Evolutionary conservation across 129 eudicot genomes (phyloP).

Genomic region (Lonicera japonica): DNA sequence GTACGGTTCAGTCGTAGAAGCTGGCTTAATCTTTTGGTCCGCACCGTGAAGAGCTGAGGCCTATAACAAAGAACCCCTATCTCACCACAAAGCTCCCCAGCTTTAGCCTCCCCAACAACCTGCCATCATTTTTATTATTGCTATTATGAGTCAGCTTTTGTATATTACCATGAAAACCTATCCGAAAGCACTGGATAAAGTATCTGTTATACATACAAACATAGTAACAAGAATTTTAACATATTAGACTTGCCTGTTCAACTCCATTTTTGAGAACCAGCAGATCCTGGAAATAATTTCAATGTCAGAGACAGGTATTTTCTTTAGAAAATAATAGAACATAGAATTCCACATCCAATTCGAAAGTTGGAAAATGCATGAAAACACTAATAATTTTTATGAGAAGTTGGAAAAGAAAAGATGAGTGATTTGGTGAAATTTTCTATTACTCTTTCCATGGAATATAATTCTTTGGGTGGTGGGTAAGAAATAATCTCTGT

Average conservation of each 20-base stretch:
- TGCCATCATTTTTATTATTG: constrained; percentile 18
- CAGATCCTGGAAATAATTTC: constrained; percentile 52
- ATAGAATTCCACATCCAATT: no score
- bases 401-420: no score
- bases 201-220: no score
- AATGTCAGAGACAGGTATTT: constrained; percentile 10
- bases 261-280: constrained; percentile 52
- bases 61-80: constrained; percentile 91
- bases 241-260: constrained; percentile 64
- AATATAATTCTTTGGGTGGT: no score
- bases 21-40: constrained; percentile 76
- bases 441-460: no score
- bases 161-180: no score
- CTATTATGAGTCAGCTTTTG: neutral
- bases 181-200: no score
- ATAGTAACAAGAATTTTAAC: neutral
- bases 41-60: constrained; percentile 83
- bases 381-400: no score
- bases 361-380: no score
- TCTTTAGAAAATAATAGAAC: no score
- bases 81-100: constrained; percentile 85
- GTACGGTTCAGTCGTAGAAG: constrained; percentile 72
- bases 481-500: no score
- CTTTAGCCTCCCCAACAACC: constrained; percentile 72
- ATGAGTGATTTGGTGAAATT: no score